Base-by-base conservation (phyloP, 257 asterid genomes). In the Ligustrum vulgare region DNA sequence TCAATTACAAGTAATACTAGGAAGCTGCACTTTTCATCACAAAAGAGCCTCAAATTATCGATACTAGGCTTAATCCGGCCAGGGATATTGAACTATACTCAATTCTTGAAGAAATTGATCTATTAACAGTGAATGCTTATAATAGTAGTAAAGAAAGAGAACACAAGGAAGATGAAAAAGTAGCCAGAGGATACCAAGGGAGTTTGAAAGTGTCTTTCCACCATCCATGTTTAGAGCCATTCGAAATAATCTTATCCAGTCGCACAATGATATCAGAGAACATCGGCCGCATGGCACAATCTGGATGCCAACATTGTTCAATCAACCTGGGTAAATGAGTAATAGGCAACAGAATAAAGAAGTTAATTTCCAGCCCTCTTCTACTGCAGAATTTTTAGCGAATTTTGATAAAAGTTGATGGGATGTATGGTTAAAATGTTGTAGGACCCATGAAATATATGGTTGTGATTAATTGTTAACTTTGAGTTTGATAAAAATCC, bases 171-270 rank as follows among this genome's bases (percentile, higher is more conserved):
- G 31, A 25, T 49, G 8, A 60, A 47, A 54, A 37, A 25, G 47
- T 31, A 64, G 69, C 25, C 4, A 32, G 15, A 41, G 63, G 75
- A 36, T 90, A 94, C 99, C 99, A 95, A 23, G 97, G 97, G 73
- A 93, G 94, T 80, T 90, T 95, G 86, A 95, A 90, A 60, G 99
- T 86, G 82, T 95, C 99, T 81, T 95, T 95, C 97, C 97, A 93
- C 97, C 98, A 91, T 77, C 98, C 98, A 65, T 93, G 93, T 78
- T 89, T 95, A 10, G 97, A 77, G 80, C 98, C 85, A 79, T 82
- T 87, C 67, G 73, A 69, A 37, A 89, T 89, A 62, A 93, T 95
- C 78, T 74, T 93, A 75, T 93, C 91, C 85, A 91, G 69, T 36
- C 97, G 88, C 18, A 82, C 54, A 66, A 95, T 91, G 82, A 93